Conservation (phyloP, 1,284 basidiomycete species). For the Stygiomarasmius scandens region DNA sequence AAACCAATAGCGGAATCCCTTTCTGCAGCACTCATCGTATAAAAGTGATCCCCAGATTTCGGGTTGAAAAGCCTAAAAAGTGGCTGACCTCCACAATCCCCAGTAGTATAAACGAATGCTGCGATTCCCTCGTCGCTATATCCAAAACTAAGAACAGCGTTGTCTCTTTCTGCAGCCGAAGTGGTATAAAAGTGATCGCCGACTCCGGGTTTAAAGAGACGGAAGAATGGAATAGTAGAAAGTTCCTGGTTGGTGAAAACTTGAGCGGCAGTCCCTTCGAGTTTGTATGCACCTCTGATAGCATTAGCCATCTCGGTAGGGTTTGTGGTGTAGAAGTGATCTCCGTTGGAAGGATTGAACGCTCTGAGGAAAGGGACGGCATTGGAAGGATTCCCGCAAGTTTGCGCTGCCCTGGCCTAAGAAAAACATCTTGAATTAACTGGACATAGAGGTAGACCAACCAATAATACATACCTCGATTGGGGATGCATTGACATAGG, state of each 20-base stretch:
- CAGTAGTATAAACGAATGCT: slow-evolving; percentile 2
- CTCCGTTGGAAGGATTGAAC: neutral
- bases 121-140: slow-evolving; percentile 1
- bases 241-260: slow-evolving; percentile 1
- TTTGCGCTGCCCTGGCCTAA: too few species aligned
- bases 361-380: neutral
- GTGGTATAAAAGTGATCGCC: slow-evolving; percentile 7
- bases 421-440: too few species aligned
- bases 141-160: neutral
- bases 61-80: slow-evolving; percentile 3
- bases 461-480: too few species aligned
- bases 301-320: neutral
- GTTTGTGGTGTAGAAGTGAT: slow-evolving; percentile 10
- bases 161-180: neutral
- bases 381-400: too few species aligned
- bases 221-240: slow-evolving; percentile 1
- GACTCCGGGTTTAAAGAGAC: neutral
- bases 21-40: slow-evolving; percentile 2
- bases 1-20: neutral
- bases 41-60: slow-evolving; percentile 1
- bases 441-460: too few species aligned
- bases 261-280: neutral
- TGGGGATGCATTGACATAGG: too few species aligned
- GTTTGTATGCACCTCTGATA: neutral
- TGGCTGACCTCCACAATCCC: slow-evolving; percentile 1